These are phyloP conservation scores for Ceratocystis albifundus DNA, from an alignment of 2,329 filamentous ascomycete species.

Conservation along the genomic window DNA sequence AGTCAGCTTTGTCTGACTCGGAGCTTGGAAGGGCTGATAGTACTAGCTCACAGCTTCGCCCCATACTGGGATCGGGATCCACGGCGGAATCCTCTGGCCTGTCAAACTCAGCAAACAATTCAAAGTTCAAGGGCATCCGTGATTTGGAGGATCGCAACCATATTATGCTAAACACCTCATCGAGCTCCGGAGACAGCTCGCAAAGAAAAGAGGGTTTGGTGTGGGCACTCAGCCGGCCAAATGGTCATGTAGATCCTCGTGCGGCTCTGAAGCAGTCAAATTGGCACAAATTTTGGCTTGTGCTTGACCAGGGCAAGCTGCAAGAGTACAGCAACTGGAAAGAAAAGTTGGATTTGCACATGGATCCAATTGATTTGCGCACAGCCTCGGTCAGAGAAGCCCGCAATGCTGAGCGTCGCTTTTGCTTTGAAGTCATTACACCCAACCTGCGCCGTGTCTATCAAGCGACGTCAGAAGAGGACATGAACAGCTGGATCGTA, in stretches of 20 bases:
- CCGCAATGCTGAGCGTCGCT: slow-evolving; percentile 82
- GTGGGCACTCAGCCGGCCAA: slow-evolving; percentile 87
- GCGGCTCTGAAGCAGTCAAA: slow-evolving; percentile 82
- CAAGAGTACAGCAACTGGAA: slow-evolving; percentile 99
- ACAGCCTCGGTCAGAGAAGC: slow-evolving; percentile 96
- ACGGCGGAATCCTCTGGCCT: slow-evolving; percentile 17
- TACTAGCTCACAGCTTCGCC: slow-evolving; percentile 51
- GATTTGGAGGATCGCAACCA: slow-evolving; percentile 77
- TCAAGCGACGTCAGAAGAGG: slow-evolving; percentile 93
- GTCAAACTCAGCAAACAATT: slow-evolving; percentile 41
- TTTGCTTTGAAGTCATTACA: slow-evolving; percentile 97
- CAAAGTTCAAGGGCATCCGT: slow-evolving; percentile 79
- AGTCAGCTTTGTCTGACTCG: slow-evolving; percentile 47
- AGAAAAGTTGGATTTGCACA: slow-evolving; percentile 88
- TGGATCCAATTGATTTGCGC: slow-evolving; percentile 92
- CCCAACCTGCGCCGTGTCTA: slow-evolving; percentile 93
- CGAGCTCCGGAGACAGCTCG: slow-evolving; percentile 47
- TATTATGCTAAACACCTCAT: slow-evolving; percentile 34
- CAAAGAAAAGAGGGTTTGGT: slow-evolving; percentile 87
- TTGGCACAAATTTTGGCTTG: slow-evolving; percentile 99
- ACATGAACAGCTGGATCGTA: slow-evolving; percentile 93
- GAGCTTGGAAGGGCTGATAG: slow-evolving; percentile 65
- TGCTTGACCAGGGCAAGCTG: slow-evolving; percentile 88
- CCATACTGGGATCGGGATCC: slow-evolving; percentile 32
- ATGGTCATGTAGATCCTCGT: slow-evolving; percentile 88